Evolutionary conservation across 2,329 filamentous ascomycete genomes (phyloP).

Genomic region (Claviceps digitariae): DNA sequence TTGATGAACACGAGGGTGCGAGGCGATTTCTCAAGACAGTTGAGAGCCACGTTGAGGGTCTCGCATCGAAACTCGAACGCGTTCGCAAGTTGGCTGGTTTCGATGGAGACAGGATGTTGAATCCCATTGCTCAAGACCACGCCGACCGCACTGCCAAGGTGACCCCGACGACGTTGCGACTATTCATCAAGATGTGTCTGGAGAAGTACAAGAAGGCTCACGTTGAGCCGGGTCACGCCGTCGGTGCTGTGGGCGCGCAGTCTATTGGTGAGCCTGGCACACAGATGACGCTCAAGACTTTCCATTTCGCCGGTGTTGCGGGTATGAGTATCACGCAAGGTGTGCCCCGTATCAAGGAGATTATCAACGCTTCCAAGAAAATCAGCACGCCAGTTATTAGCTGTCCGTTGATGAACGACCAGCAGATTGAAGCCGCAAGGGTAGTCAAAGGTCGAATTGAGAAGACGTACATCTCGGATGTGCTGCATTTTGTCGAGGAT

Average conservation of each 20-base stretch:
- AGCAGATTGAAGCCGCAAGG: slow-evolving; percentile 64
- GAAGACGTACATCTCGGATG: slow-evolving; percentile 80
- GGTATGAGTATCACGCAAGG: slow-evolving; percentile 99
- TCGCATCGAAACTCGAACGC: slow-evolving; percentile 46
- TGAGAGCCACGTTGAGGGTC: slow-evolving; percentile 51
- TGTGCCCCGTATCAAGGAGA: slow-evolving; percentile 99
- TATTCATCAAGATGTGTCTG: slow-evolving; percentile 72
- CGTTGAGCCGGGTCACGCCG: slow-evolving; percentile 88
- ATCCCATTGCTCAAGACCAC: slow-evolving; percentile 21
- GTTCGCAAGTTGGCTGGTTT: slow-evolving; percentile 39
- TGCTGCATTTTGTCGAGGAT: slow-evolving; percentile 71
- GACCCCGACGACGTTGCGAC: slow-evolving; percentile 55
- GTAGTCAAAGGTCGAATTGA: slow-evolving; percentile 90
- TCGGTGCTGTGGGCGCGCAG: slow-evolving; percentile 91
- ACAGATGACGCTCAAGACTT: slow-evolving; percentile 98
- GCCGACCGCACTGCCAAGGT: slow-evolving; percentile 72
- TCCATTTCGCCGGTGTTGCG: slow-evolving; percentile 99
- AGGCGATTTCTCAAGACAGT: slow-evolving; percentile 72
- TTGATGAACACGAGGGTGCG: slow-evolving; percentile 71
- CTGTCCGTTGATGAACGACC: slow-evolving; percentile 67
- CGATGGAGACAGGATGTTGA: slow-evolving; percentile 16
- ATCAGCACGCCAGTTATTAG: slow-evolving; percentile 93
- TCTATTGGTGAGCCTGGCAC: slow-evolving; percentile 97
- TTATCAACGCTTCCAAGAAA: slow-evolving; percentile 91
- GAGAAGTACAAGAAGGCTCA: slow-evolving; percentile 84